Base-by-base conservation (phyloP, 768 basidiomycete genomes). In the Phanerochaete sordida region DNA sequence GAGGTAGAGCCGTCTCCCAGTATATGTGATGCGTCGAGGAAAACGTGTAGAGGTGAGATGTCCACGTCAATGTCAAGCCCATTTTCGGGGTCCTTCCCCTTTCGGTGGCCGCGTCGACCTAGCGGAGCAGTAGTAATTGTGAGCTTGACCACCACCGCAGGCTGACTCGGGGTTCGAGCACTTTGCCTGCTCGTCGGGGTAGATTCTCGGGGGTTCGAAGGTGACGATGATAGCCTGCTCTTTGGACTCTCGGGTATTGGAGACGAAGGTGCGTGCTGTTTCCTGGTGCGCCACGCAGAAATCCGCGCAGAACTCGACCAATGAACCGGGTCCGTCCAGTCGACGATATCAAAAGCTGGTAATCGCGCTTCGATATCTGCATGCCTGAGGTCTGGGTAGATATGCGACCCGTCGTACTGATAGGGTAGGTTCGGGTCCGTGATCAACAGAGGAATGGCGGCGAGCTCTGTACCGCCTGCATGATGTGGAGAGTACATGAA, bases 21-120 rank as follows among this genome's bases (percentile, higher is more conserved):
- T 21, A 78, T 64, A 57, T 75, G 69, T 33, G 73, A 80, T 48
- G 92, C 74, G 69, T 95, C 92, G 27, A 91, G 54, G 67, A 93
- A 91, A n/a, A 90, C 44, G 66, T 94, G 93, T 11, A 95, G 65
- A 11, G 93, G 88, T 11, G 76, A 75, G 8, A 83, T 51, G n/a
- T 69, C 68, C n/a, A 84, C 66, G 28, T 80, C 75, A 31, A 84
- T 52, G 4, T 75, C 67, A 37, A 71, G 30, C 7, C 56, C 46
- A 43, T 15, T 56, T 28, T 35, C 54, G 23, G 64, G 59, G n/a
- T 60, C 61, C 54, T 31, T 45, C 23, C 53, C 51, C 52, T 31
- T 56, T 39, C 30, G 56, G 28, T 54, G 64, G 27, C 57, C 51
- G 45, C n/a, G 30, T 23, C 55, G 47, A 16, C 15, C 31, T 19